Evolutionary conservation across 202 grass and related monocot species (phyloP), one percentile per base, ranked within the genome.

Genomic region (Zoysia matrella): DNA sequence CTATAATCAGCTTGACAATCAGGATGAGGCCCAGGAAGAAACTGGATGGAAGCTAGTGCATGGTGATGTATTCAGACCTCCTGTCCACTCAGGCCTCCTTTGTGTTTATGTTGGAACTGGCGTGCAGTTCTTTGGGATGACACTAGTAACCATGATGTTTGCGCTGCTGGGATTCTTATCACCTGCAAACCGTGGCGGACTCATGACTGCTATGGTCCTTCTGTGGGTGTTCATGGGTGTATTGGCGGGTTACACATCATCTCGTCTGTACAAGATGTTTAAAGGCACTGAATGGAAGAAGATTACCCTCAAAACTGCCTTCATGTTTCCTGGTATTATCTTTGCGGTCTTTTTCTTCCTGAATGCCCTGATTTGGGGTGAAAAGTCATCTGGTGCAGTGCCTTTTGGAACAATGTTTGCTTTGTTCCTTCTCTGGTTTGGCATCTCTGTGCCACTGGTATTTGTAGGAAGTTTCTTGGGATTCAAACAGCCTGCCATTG

Each of bases 391-490:
- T 73, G 94, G 94, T 5, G 94, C 94, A 50, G 94, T 97, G 80
- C 94, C 94, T 77, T 97, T 97, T 40, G 94, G 94, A 72, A 97
- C 94, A 82, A 97, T 97, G 94, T 97, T 97, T 83, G 94, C 94
- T 67, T 84, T 97, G 72, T 88, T 97, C 49, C 86, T 93, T 42
- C 87, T 97, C 46, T 97, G 94, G 94, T 97, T 97, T 65, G 94
- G 94, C 65, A 97, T 97, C 64, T 97, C 94, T 52, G 94, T 97
- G 75, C 22, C 22, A 30, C 22, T 30, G 22, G 22, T 30, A 30
- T 30, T 30, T 30, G 22, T 30, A 30, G 22, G 22, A 30, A 30
- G 22, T 30, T 30, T 30, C 22, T 30, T 30, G 22, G 22, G 22
- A 30, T 30, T 30, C 22, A 30, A 30, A 30, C 22, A 30, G 22